Conservation (phyloP, 179 eudicot genomes). For the Beta corolliflora region DNA sequence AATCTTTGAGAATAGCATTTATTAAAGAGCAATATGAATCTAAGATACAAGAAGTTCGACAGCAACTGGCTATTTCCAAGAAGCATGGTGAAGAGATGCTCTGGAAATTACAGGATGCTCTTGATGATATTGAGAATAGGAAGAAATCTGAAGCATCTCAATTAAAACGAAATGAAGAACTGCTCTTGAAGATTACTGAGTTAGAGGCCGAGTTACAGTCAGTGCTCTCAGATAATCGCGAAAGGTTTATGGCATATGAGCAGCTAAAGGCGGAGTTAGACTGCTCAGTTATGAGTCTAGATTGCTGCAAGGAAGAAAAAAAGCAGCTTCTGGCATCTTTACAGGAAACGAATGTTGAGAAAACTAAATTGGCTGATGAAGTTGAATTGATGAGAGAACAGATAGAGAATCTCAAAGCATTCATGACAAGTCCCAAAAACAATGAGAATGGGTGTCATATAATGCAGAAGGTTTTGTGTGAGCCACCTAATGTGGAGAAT, state of each 20-base stretch:
- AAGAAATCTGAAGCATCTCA: constrained; percentile 76
- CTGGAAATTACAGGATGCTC: constrained; percentile 80
- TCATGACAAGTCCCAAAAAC: constrained; percentile 27
- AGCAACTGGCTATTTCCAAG: constrained; percentile 70
- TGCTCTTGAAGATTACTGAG: constrained; percentile 54
- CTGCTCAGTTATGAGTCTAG: constrained; percentile 79
- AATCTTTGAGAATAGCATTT: constrained; percentile 85
- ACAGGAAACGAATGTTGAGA: constrained; percentile 58
- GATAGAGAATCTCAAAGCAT: constrained; percentile 44
- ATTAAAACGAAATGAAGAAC: constrained; percentile 68
- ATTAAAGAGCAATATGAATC: constrained; percentile 92
- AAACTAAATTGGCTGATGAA: constrained; percentile 46
- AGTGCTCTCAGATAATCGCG: constrained; percentile 62
- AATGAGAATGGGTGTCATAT: constrained; percentile 25
- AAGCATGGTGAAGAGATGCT: constrained; percentile 96
- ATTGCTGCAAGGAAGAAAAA: constrained; percentile 95
- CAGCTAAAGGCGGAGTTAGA: constrained; percentile 76
- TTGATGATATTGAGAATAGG: constrained; percentile 72
- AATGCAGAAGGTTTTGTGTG: constrained; percentile 24
- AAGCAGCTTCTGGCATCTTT: constrained; percentile 57
- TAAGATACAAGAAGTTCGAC: constrained; percentile 72
- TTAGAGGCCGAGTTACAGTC: constrained; percentile 68
- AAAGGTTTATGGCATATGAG: constrained; percentile 61
- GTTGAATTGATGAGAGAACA: constrained; percentile 47
- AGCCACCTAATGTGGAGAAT: constrained; percentile 14